These are phyloP conservation scores for Boletus pseudopeckii DNA, from an alignment of 768 basidiomycete genomes.

Conservation along the genomic window DNA sequence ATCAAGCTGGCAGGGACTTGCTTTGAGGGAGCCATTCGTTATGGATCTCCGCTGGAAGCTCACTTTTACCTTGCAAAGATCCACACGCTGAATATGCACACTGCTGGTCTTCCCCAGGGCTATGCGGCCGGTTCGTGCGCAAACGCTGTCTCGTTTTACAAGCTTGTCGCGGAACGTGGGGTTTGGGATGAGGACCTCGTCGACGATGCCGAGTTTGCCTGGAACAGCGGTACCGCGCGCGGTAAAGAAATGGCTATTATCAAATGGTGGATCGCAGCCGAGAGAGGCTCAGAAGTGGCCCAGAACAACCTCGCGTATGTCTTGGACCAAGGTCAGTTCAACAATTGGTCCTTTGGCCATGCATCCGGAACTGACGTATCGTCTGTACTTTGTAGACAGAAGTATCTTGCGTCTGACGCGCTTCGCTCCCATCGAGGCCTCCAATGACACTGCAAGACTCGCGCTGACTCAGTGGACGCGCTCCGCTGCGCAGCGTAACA, in stretches of 20 bases:
- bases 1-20: constrained; percentile 59
- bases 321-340: constrained; percentile 77
- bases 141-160: constrained; percentile 89
- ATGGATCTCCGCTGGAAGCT: constrained; percentile 91
- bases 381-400: constrained; percentile 46
- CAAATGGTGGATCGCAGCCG: constrained; percentile 93
- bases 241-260: constrained; percentile 84
- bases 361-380: constrained; percentile 24
- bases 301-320: constrained; percentile 95
- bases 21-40: constrained; percentile 81
- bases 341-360: constrained; percentile 28
- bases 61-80: constrained; percentile 91
- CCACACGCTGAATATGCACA: constrained; percentile 55
- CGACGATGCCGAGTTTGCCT: constrained; percentile 73
- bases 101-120: constrained; percentile 40
- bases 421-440: constrained; percentile 67
- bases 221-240: constrained; percentile 65
- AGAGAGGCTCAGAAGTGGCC: constrained; percentile 86
- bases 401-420: constrained; percentile 65
- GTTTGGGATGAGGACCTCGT: constrained; percentile 81
- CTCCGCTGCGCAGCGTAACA: constrained; percentile 88
- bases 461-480: constrained; percentile 94
- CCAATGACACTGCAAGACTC: constrained; percentile 76
- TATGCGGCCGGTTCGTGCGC: constrained; percentile 75
- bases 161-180: constrained; percentile 88